phyloP scores from a whole-genome alignment of 2,329 filamentous ascomycete genomes.

The Fonsecaea erecta region DNA sequence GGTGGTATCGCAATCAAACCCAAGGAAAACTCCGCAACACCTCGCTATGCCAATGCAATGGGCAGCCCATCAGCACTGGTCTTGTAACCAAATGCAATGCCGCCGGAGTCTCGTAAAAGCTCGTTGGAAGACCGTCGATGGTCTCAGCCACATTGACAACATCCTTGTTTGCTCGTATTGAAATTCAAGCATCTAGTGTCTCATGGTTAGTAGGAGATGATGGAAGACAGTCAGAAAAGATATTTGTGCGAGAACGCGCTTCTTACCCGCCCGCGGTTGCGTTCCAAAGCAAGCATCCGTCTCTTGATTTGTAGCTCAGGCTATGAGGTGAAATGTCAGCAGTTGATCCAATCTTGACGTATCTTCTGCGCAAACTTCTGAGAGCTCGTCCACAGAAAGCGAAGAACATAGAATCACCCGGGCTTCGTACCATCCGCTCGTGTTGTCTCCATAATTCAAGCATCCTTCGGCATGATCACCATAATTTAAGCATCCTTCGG shows the following conservation, averaged over 20 bases:
- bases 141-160: conserved; percentile 23
- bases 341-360: background rate
- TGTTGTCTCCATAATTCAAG: conserved; percentile 31
- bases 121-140: background rate
- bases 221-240: background rate
- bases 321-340: conserved; percentile 12
- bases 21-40: background rate
- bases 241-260: background rate
- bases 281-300: conserved; percentile 29
- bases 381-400: background rate
- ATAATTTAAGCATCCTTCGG: conserved; percentile 21
- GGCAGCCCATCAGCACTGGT: background rate
- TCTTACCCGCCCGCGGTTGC: conserved; percentile 31
- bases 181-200: conserved; percentile 21
- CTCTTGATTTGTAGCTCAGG: conserved; percentile 30
- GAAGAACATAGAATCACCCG: background rate
- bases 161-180: conserved; percentile 24
- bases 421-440: conserved; percentile 27
- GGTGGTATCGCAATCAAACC: background rate
- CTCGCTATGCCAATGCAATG: background rate
- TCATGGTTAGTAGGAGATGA: background rate
- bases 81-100: background rate
- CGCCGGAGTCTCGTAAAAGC: background rate
- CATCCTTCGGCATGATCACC: conserved; percentile 21
- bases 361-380: background rate